Evolutionary conservation across 208 protist species (phyloP), one percentile per base, ranked within the genome.

Genomic region (Leptomonas seymouri): DNA sequence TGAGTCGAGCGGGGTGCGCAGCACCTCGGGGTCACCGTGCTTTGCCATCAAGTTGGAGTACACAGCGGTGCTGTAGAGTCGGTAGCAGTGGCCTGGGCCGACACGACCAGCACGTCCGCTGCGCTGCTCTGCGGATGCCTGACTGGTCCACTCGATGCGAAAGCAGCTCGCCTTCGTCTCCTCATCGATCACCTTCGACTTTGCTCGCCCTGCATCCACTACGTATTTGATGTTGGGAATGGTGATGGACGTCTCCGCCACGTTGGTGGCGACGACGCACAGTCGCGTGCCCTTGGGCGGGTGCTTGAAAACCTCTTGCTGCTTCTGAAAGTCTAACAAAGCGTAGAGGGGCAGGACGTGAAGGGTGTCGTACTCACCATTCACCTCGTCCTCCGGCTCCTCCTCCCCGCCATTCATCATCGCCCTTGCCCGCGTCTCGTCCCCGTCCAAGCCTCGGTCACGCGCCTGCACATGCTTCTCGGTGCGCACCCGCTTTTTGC

Each of bases 241-340:
- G 1, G 99, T 99, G 25, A 99, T 85, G 55, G 99, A 99, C 5
- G 99, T 99, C 82, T 99, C 99, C n/a, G 99, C 99, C 1, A 99
- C 94, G 85, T 99, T 99, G 36, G 99, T 99, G 25, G 99, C 95
- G 14, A 99, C 89, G 36, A 99, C 98, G 64, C 98, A 95, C 39
- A 99, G 86, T 28, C 99, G 91, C 31, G 78, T 90, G 15, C 93
- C 94, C 11, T 64, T 56, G 15, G 97, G 97, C 39, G 97, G 86
- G 0, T 72, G 65, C 70, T 97, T 71, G 73, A 98, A 98, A 36
- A 98, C 97, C 59, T 93, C 77, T 78, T 98, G 93, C 79, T 99
- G 98, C 72, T 92, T 81, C 31, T 79, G n/a, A 50, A 91, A 89
- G 59, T 98, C 84, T 20, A 99, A 85, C 55, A 98, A 77, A 5